Evolutionary conservation across 805 yeast genomes (phyloP), one percentile per base, ranked within the genome.

Genomic region (Candida easanensis): DNA sequence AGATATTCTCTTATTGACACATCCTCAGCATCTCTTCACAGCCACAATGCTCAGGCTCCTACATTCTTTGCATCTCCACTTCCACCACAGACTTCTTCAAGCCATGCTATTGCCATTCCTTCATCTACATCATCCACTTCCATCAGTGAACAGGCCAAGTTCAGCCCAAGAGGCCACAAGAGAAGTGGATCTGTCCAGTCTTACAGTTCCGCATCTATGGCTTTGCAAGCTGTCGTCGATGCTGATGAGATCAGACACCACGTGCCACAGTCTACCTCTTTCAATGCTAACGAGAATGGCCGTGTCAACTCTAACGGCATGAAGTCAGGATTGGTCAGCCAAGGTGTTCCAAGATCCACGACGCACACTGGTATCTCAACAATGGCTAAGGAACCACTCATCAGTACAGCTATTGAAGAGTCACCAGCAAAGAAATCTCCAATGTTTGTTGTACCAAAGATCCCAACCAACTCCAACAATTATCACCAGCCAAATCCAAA

Each of bases 151-250:
- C 53, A 52, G 38, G 34, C 26, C 20, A 58, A 41, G 21, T 39
- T 41, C 27, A 46, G 48, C 26, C 50, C 56, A 34, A 54, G 46
- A 33, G 50, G 59, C 14, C 73, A 70, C 46, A 56, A 55, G 35
- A 66, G 74, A 59, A 64, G 62, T 20, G 63, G 64, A 36, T 69
- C 74, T 9, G 69, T 55, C 3, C 61, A 57, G 39, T 57, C 62
- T 18, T 65, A 72, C 45, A 69, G 80, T 1, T 68, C 85, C 2
- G 90, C 88, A 3, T 78, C 86, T 28, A 57, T 72, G 48, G 90
- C 84, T 9, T 66, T 84, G 45, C 86, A 83, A 57, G 89, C 89
- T 0, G 84, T 84, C 41, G 88, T 80, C 13, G 78, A 80, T 47
- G 86, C 85, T 8, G 82, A 77, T 53, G 68, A 65, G 34, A 58